Evolutionary conservation across 208 protist genomes (phyloP), one percentile per base, ranked within the genome.

Genomic region (Acanthamoeba quina): DNA sequence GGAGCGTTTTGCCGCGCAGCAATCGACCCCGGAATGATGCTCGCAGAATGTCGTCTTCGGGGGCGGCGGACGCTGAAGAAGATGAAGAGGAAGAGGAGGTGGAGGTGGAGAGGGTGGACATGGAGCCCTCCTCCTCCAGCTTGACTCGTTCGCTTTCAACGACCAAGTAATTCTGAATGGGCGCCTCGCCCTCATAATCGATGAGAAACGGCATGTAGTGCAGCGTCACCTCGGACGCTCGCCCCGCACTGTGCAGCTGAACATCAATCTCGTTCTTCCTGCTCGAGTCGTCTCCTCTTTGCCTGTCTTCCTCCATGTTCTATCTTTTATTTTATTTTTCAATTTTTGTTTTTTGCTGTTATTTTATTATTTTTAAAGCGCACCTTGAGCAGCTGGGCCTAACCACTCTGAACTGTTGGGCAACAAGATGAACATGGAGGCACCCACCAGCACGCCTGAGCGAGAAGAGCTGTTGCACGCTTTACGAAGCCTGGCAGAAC

Each of bases 181-280:
- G 72, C 34, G 37, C 72, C 21, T 80, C 72, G 41, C 72, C 72
- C 72, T 80, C 72, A 41, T 80, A 80, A 26, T 80, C 72, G 11
- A 80, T 80, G 37, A 80, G 72, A 26, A 80, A 80, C 21, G 72
- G 72, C 34, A 80, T 34, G 72, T 80, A 80, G 72, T 80, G 72
- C 21, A 80, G 29, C 21, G 17, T 80, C 44, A 52, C 21, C 72
- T 54, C 72, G 5, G 34, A 15, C 9, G 72, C 72, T 11, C 29
- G 24, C 0, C 19, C 64, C 15, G 15, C 24, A 29, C 34, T 7
- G 10, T 70, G 64, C 64, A 70, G 15, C 7, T 17, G n/a, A 17
- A 70, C 64, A 37, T n/a, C 19, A 37, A 70, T 70, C 64, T 70
- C 64, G 15, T 70, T 70, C 58, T 64, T 64, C 21, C 19, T 64